These are phyloP conservation scores for Colletotrichum sp. DNA, from an alignment of 2,329 filamentous ascomycete genomes.

Conservation along the genomic window DNA sequence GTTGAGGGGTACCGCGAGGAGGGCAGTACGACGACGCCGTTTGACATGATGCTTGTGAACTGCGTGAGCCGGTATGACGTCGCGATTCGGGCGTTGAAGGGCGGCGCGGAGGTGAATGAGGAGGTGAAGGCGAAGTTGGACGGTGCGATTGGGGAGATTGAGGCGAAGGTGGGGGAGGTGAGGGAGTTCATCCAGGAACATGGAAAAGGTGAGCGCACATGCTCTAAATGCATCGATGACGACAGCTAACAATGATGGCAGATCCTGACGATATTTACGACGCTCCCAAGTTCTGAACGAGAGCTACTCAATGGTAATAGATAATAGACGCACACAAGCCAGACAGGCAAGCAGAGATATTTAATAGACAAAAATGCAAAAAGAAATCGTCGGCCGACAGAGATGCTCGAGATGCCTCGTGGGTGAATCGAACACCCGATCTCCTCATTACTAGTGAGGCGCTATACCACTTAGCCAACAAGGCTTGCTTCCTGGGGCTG, in stretches of 20 bases:
- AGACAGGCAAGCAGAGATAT: not conserved
- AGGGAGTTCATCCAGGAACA: conserved; percentile 56
- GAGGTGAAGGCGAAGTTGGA: conserved; percentile 50
- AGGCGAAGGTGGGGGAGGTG: conserved; percentile 51
- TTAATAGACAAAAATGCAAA: not conserved
- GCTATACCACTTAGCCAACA: conserved; percentile 26
- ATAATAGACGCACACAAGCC: not conserved
- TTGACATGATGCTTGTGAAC: conserved; percentile 74
- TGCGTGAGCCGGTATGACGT: conserved; percentile 65
- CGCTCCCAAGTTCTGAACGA: conserved; percentile 44
- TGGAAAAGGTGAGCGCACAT: conserved; percentile 52
- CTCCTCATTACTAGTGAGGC: conserved; percentile 26
- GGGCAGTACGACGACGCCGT: conserved; percentile 70
- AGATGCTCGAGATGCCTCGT: conserved; percentile 9
- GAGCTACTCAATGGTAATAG: not conserved
- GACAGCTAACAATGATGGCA: conserved; percentile 25
- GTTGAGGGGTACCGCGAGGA: conserved; percentile 69
- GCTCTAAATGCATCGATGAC: not conserved
- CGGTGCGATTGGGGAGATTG: conserved; percentile 51
- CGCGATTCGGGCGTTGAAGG: conserved; percentile 57
- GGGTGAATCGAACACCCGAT: conserved; percentile 25
- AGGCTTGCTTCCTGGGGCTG: not conserved
- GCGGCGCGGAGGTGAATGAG: conserved; percentile 51
- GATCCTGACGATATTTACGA: conserved; percentile 60
- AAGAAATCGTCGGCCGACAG: fast-evolving